phyloP scores from a whole-genome alignment of 306 rosid genomes.

The Parietaria judaica region DNA sequence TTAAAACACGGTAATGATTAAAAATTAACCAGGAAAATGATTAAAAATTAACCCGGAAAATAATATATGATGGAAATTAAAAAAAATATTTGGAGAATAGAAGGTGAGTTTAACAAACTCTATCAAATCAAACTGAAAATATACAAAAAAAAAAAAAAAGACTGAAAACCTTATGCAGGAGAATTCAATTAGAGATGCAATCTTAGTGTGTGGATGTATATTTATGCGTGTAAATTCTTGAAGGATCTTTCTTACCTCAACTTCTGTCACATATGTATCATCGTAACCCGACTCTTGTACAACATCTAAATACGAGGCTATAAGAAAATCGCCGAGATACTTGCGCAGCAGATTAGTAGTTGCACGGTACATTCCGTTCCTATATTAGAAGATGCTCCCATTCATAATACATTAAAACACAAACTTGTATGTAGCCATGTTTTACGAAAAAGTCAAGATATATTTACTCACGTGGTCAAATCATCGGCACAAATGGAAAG shows the following conservation, averaged over 20 bases:
- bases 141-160: too few species aligned
- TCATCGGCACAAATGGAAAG: conserved; percentile 84
- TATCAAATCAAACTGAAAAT: too few species aligned
- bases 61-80: too few species aligned
- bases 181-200: too few species aligned
- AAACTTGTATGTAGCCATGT: background rate
- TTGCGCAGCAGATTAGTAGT: conserved; percentile 71
- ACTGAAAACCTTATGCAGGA: too few species aligned
- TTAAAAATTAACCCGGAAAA: too few species aligned
- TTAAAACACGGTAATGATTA: too few species aligned
- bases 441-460: background rate
- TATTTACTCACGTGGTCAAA: conserved; percentile 49
- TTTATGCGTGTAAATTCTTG: too few species aligned
- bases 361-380: conserved; percentile 61
- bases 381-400: conserved; percentile 23
- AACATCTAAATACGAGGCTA: conserved; percentile 74
- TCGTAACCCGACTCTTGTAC: conserved; percentile 84
- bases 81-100: too few species aligned
- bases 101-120: too few species aligned
- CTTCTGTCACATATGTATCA: conserved; percentile 63
- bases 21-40: too few species aligned
- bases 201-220: too few species aligned
- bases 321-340: conserved; percentile 85
- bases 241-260: conserved; percentile 50
- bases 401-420: background rate